These are phyloP conservation scores for Wickerhamomyces silvicola DNA, from an alignment of 805 yeast genomes.

Conservation along the genomic window DNA sequence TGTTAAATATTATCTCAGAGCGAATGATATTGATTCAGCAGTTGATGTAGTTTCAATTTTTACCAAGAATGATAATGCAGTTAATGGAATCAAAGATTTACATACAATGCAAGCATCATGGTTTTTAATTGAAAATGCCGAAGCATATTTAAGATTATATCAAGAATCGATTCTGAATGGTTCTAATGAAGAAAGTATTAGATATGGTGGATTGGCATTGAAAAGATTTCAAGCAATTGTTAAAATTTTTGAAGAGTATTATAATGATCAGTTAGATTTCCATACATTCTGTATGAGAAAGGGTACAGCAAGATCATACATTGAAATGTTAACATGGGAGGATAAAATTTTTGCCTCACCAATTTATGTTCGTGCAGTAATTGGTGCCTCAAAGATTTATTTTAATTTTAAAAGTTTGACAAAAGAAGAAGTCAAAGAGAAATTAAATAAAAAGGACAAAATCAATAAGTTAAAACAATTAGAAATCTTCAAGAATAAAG, in stretches of 20 bases:
- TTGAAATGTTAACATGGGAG: constrained; percentile 77
- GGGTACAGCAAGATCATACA: constrained; percentile 83
- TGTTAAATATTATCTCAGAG: constrained; percentile 75
- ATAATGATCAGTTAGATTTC: constrained; percentile 87
- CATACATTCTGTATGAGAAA: constrained; percentile 87
- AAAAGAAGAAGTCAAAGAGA: constrained; percentile 27
- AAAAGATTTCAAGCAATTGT: constrained; percentile 69
- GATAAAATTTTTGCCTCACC: constrained; percentile 67
- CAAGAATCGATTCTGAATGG: constrained; percentile 34
- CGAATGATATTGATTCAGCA: constrained; percentile 68
- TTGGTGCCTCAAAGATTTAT: constrained; percentile 56
- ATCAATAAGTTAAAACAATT: constrained; percentile 46
- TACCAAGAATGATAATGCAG: constrained; percentile 75
- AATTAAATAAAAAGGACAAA: constrained; percentile 53
- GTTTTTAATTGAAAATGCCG: constrained; percentile 82
- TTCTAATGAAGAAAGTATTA: constrained; percentile 32
- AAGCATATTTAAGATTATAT: constrained; percentile 64
- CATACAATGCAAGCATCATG: constrained; percentile 89
- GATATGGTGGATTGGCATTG: constrained; percentile 64
- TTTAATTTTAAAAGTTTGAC: constrained; percentile 24
- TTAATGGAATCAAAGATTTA: constrained; percentile 81
- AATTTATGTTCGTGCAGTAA: constrained; percentile 60
- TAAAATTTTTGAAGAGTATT: constrained; percentile 63
- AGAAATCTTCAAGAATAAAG: constrained; percentile 43
- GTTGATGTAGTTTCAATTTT: constrained; percentile 68